Conservation (phyloP, 2,329 filamentous ascomycete species). For the Cladorrhinum sp. region DNA sequence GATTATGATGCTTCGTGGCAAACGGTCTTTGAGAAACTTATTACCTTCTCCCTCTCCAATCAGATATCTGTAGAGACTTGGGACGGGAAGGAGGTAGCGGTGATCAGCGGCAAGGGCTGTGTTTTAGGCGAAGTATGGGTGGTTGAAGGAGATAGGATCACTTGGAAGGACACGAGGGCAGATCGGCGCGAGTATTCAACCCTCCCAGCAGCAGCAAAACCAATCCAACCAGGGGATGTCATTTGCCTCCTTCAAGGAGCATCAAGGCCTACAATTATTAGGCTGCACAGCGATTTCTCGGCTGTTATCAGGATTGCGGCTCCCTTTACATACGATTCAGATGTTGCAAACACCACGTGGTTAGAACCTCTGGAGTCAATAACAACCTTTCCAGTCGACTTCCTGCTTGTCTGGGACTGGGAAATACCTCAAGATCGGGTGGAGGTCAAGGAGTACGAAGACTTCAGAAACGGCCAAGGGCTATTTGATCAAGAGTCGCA, state of each 20-base stretch:
- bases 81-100: too few species aligned
- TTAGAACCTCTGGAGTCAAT: background rate
- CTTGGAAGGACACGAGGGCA: too few species aligned
- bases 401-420: slow-evolving; percentile 2
- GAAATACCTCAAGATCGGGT: background rate
- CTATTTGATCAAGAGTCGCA: background rate
- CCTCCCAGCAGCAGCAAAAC: too few species aligned
- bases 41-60: too few species aligned
- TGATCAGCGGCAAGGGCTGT: too few species aligned
- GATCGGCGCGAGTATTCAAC: too few species aligned
- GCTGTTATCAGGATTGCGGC: background rate
- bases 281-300: background rate
- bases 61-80: too few species aligned
- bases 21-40: too few species aligned
- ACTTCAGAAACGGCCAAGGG: background rate
- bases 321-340: background rate
- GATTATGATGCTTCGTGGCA: too few species aligned
- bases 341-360: background rate
- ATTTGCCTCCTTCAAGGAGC: background rate
- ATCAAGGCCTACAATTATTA: background rate
- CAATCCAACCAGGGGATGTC: background rate
- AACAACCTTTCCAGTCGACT: background rate
- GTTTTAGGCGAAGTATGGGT: too few species aligned
- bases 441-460: background rate
- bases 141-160: too few species aligned